Evolutionary conservation across 345 rosid species (phyloP).

Genomic region (Salix viminalis): DNA sequence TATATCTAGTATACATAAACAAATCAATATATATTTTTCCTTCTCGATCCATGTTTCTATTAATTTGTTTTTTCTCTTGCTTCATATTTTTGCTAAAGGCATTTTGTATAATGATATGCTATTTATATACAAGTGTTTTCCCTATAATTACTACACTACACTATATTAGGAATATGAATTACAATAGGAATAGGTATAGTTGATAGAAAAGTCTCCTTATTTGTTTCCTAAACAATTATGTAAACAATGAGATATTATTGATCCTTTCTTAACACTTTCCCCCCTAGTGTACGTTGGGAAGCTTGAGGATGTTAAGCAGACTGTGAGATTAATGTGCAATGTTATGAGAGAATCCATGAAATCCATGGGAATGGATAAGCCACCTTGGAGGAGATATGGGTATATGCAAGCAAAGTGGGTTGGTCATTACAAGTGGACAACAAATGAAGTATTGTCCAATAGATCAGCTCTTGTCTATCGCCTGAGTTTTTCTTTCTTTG

Average conservation of each 20-base stretch:
- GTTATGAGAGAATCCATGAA: slow-evolving; percentile 57
- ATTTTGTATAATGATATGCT: too few species aligned
- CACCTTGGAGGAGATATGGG: slow-evolving; percentile 79
- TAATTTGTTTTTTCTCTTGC: too few species aligned
- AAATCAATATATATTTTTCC: neutral
- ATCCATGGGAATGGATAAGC: slow-evolving; percentile 37
- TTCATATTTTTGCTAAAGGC: too few species aligned
- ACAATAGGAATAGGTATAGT: too few species aligned
- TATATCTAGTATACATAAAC: neutral
- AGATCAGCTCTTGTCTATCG: too few species aligned
- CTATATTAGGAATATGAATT: too few species aligned
- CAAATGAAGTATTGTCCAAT: slow-evolving; percentile 16
- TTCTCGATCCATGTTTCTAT: neutral
- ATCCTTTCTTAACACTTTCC: neutral
- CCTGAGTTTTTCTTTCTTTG: too few species aligned
- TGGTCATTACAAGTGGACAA: slow-evolving; percentile 58
- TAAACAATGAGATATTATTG: too few species aligned
- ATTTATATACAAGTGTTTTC: too few species aligned
- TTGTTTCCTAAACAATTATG: too few species aligned
- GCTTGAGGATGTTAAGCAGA: slow-evolving; percentile 50
- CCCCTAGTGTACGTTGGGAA: slow-evolving; percentile 53
- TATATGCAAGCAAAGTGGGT: slow-evolving; percentile 87
- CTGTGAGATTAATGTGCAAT: slow-evolving; percentile 59
- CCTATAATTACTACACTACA: too few species aligned
- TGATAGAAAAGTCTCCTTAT: too few species aligned